Evolutionary conservation across 2,329 filamentous ascomycete genomes (phyloP).

Genomic region (Blastomyces silverae): DNA sequence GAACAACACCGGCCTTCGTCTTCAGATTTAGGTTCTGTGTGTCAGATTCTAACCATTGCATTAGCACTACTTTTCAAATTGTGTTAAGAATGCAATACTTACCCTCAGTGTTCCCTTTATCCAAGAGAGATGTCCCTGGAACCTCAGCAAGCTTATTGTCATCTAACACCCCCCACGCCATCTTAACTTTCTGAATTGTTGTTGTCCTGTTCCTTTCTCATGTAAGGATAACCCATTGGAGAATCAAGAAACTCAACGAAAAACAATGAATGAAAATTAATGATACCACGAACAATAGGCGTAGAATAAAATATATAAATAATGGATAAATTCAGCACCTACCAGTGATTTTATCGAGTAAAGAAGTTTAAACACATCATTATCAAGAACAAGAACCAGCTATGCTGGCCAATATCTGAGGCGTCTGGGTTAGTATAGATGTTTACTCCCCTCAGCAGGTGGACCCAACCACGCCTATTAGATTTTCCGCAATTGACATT

Average conservation of each 20-base stretch:
- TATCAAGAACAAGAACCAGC: neutral
- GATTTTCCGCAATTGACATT: neutral
- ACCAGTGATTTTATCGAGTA: neutral
- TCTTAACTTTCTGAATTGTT: conserved; percentile 14
- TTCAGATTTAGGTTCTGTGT: conserved; percentile 27
- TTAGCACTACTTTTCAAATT: conserved; percentile 4
- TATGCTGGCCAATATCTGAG: neutral
- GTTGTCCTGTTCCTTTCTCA: neutral
- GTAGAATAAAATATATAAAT: neutral
- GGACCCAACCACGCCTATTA: neutral
- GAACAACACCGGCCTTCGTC: conserved; percentile 26
- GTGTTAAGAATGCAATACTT: neutral
- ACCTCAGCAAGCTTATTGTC: conserved; percentile 26
- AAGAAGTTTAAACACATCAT: neutral
- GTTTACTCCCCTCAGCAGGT: neutral
- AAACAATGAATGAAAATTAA: neutral
- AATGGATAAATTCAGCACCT: neutral
- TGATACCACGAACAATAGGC: neutral
- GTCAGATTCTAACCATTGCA: neutral
- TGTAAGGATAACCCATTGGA: neutral
- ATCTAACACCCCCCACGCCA: conserved; percentile 27
- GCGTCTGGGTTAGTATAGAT: neutral
- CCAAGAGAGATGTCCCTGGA: conserved; percentile 23
- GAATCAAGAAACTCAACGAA: neutral
- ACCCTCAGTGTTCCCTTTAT: conserved; percentile 2